Conservation (phyloP, 139 green algal genomes). For the Pleodorina starrii region DNA sequence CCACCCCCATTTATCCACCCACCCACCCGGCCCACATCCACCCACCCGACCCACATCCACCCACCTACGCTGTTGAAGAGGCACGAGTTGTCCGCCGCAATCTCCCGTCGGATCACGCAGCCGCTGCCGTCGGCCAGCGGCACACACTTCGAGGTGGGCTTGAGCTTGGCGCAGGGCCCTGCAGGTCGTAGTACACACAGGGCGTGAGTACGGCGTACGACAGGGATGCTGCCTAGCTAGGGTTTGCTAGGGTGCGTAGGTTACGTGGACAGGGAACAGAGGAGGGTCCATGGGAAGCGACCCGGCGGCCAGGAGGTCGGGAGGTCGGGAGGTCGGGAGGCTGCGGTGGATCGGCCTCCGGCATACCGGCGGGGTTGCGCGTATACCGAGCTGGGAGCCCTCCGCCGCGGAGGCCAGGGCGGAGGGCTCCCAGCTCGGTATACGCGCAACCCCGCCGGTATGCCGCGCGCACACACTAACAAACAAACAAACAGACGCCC, state of each 20-base stretch:
- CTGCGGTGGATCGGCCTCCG: neutral
- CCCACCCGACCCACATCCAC: neutral
- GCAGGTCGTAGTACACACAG: neutral
- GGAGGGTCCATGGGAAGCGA: too few relatives aligned
- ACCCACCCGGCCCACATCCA: neutral
- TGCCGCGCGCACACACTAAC: too few relatives aligned
- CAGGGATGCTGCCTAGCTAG: too few relatives aligned
- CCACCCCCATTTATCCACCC: neutral
- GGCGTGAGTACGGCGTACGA: too few relatives aligned
- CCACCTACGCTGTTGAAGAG: slow-evolving; percentile 64
- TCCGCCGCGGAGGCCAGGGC: too few relatives aligned
- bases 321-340: too few relatives aligned
- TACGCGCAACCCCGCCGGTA: neutral
- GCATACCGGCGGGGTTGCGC: neutral
- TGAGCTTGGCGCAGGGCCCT: slow-evolving; percentile 60
- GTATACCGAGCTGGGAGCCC: neutral
- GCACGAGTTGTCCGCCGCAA: slow-evolving; percentile 73
- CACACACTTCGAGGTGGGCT: slow-evolving; percentile 55
- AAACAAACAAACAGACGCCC: too few relatives aligned
- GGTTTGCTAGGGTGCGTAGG: too few relatives aligned
- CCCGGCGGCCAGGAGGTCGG: too few relatives aligned
- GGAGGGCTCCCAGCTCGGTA: too few relatives aligned
- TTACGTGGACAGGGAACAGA: too few relatives aligned
- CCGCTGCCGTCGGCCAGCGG: slow-evolving; percentile 65
- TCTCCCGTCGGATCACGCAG: slow-evolving; percentile 60